Evolutionary conservation across 73 alveolate genomes (phyloP).

Genomic region (Paramecium octaurelia): DNA sequence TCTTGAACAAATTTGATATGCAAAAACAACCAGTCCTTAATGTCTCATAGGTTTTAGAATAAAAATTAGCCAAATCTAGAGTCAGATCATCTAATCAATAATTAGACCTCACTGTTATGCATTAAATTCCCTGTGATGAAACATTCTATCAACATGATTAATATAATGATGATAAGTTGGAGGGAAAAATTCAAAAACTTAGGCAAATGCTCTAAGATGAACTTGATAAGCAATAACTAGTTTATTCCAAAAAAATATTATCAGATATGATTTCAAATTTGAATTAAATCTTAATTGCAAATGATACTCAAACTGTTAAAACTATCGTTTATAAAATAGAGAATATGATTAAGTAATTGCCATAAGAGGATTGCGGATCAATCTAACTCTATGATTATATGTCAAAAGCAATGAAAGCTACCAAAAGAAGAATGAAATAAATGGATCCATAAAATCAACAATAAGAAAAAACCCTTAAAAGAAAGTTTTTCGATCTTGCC

Average conservation of each 20-base stretch:
- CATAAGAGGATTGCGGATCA: slow-evolving; percentile 23
- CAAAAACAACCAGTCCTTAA: background rate
- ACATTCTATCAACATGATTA: slow-evolving; percentile 11
- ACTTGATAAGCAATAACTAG: background rate
- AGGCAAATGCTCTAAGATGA: background rate
- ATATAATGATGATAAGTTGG: background rate
- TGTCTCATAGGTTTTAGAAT: background rate
- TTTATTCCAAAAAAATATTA: background rate
- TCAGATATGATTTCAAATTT: slow-evolving; percentile 29
- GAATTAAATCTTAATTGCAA: background rate
- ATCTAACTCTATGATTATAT: slow-evolving; percentile 29
- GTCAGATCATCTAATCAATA: background rate
- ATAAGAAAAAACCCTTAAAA: background rate
- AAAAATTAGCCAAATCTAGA: slow-evolving; percentile 6
- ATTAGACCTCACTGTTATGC: slow-evolving; percentile 2
- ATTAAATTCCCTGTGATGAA: slow-evolving; percentile 30
- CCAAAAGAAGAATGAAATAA: background rate
- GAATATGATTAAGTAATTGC: background rate
- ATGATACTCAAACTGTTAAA: slow-evolving; percentile 36
- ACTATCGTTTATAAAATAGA: background rate
- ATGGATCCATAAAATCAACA: background rate
- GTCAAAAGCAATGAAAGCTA: slow-evolving; percentile 30
- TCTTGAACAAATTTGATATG: slow-evolving; percentile 17
- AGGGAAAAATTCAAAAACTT: background rate
- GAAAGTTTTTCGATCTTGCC: slow-evolving; percentile 10